Conservation (phyloP, 495 filamentous ascomycete genomes). For the Hamigera avellanea region DNA sequence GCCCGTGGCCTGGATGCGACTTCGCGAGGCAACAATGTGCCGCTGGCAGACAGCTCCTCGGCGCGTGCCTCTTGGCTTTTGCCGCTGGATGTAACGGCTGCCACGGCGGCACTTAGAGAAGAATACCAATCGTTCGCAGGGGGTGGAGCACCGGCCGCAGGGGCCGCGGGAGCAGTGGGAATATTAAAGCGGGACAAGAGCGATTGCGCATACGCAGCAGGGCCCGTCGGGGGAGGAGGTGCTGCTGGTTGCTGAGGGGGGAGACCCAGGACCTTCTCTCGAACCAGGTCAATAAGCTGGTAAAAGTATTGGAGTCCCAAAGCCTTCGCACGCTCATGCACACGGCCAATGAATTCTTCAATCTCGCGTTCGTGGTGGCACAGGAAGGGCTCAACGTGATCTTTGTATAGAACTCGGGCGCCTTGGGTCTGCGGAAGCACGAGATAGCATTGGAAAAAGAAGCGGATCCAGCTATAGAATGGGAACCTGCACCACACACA, state of each 20-base stretch:
- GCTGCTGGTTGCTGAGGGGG: constrained; percentile 40
- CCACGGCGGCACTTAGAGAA: constrained; percentile 52
- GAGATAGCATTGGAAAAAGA: constrained; percentile 83
- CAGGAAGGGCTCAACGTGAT: constrained; percentile 81
- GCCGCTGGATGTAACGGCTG: constrained; percentile 29
- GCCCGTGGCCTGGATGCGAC: constrained; percentile 41
- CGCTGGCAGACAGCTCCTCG: constrained; percentile 43
- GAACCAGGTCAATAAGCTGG: constrained; percentile 60
- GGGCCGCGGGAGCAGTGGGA: constrained; percentile 38
- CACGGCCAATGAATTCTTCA: constrained; percentile 73
- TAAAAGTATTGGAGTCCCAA: constrained; percentile 77
- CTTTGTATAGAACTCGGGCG: constrained; percentile 70
- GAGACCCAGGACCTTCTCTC: constrained; percentile 61
- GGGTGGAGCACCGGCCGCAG: constrained; percentile 29
- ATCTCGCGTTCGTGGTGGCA: constrained; percentile 78
- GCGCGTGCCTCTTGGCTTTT: constrained; percentile 37
- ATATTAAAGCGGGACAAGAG: constrained; percentile 79
- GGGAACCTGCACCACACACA: constrained; percentile 49
- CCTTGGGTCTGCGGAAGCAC: constrained; percentile 95
- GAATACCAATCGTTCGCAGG: constrained; percentile 56
- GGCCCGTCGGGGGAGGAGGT: constrained; percentile 36
- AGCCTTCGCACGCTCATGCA: constrained; percentile 67
- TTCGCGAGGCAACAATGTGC: constrained; percentile 54
- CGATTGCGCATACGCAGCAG: constrained; percentile 59
- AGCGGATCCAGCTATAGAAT: constrained; percentile 88